Evolutionary conservation across 768 basidiomycete genomes (phyloP), one percentile per base, ranked within the genome.

Genomic region (Boletus rubescentipes): DNA sequence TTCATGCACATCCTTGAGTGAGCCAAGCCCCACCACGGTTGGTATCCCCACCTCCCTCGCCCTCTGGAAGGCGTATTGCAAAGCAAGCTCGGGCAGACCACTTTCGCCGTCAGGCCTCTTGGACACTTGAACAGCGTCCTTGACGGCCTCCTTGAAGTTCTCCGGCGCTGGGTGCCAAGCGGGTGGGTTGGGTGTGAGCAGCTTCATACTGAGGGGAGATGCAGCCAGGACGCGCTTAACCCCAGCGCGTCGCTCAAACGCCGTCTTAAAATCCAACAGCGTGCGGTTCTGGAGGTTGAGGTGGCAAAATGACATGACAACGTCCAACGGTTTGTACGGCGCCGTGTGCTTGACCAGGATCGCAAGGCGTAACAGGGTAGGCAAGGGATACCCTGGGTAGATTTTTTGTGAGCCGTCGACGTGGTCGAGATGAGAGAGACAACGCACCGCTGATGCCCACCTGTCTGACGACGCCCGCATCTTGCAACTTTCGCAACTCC

Each of bases 151-250:
- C 26, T 64, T 74, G 37, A 91, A 54, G 12, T 63, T 70, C 14
- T 68, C 62, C 18, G 90, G 79, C 7, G 90, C 89, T 15, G 91
- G 90, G 64, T 93, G 91, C 92, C 91, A 94, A 3, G 68, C 12
- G 1, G 87, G 87, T 3, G 79, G 76, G 1, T 65, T 67, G 9
- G 75, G 70, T 0, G 84, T 83, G 32, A 95, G 77, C 4, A 94
- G 79, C 0, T 86, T 87, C 92, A 94, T 94, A 65, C 81, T 86
- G 48, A 95, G 76, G 9, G 93, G 93, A 2, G 91, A 92, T 2
- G 93, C 93, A 3, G 86, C 75, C 46, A 93, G 49, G 29, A 95
- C 75, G 51, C 90, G 87, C 51, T 69, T 66, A 40, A 95, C 79
- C 46, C 80, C 73, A 0, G 90, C 91, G 21, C 87, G 85, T 18